A percentile compares a stretch with the other conserved stretches of the same genome.
Conservation (phyloP, 2,329 filamentous ascomycete genomes). For the Stromatinia cepivora region DNA sequence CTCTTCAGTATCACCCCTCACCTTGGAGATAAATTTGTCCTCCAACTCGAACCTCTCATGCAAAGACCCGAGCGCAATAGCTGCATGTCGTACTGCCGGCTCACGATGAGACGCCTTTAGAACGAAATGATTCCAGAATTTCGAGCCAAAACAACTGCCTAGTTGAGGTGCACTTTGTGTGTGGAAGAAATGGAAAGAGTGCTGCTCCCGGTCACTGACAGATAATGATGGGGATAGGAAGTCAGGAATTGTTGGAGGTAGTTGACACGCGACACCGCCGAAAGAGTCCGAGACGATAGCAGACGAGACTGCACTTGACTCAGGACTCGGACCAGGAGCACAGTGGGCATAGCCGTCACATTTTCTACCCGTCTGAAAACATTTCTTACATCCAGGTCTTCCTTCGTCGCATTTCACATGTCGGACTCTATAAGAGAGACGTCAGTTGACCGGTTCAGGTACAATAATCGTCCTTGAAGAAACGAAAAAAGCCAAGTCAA, state of each 20-base stretch:
- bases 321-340: background rate
- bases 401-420: conserved; percentile 27
- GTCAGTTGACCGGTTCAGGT: background rate
- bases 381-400: conserved; percentile 23
- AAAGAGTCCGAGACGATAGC: background rate
- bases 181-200: conserved; percentile 60
- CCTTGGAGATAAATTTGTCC: background rate
- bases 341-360: conserved; percentile 27
- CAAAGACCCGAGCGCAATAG: conserved; percentile 30
- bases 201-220: conserved; percentile 20
- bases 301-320: background rate
- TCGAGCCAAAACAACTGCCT: conserved; percentile 63
- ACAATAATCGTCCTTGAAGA: background rate
- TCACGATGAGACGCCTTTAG: conserved; percentile 58
- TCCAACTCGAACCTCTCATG: conserved; percentile 28
- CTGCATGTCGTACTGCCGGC: conserved; percentile 30
- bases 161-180: conserved; percentile 59
- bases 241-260: background rate
- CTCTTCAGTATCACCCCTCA: conserved; percentile 10
- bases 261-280: background rate
- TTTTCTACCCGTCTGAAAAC: conserved; percentile 15
- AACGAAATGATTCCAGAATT: conserved; percentile 62
- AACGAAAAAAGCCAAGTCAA: background rate
- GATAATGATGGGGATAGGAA: conserved; percentile 12
- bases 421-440: conserved; percentile 18